Evolutionary conservation across 2,329 filamentous ascomycete species (phyloP).

Genomic region (Claviceps sp.): DNA sequence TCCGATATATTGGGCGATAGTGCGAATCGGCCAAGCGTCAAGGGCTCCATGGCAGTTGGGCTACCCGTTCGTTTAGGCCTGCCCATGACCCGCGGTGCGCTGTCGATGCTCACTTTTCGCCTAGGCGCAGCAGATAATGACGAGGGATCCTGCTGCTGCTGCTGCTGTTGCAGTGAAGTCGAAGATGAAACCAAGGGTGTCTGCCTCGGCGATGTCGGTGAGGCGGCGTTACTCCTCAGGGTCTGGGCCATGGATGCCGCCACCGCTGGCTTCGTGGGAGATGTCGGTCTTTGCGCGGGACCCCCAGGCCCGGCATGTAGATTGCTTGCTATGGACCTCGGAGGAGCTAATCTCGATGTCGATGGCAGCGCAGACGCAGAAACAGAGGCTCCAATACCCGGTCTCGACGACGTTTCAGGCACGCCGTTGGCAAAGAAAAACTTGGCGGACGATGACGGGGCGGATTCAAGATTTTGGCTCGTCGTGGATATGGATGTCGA

Average conservation of each 20-base stretch:
- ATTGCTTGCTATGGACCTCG: conserved; percentile 24
- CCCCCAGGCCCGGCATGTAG: conserved; percentile 10
- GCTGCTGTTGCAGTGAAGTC: conserved; percentile 21
- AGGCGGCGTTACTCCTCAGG: conserved; percentile 9
- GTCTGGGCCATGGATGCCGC: conserved; percentile 11
- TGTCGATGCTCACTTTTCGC: conserved; percentile 30
- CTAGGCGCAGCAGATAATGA: conserved; percentile 15
- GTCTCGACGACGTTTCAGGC: conserved; percentile 30
- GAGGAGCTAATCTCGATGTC: conserved; percentile 27
- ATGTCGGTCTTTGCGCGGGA: conserved; percentile 30
- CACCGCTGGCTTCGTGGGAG: conserved; percentile 33
- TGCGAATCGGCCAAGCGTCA: conserved; percentile 21
- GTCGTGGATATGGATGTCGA: conserved; percentile 22
- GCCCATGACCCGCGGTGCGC: conserved; percentile 20
- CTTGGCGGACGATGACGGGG: conserved; percentile 34
- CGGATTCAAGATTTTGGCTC: conserved; percentile 23
- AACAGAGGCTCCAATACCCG: conserved; percentile 22
- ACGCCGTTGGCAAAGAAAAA: conserved; percentile 65
- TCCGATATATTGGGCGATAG: conserved; percentile 21
- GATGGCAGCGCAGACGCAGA: conserved; percentile 34
- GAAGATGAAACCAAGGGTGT: conserved; percentile 20
- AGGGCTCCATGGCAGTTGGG: conserved; percentile 22
- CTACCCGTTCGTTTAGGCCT: conserved; percentile 30
- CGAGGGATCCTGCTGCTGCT: conserved; percentile 16
- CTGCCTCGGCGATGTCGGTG: conserved; percentile 15